phyloP scores from a whole-genome alignment of 176 grass and related monocot species.

The Hordeum marinum region DNA sequence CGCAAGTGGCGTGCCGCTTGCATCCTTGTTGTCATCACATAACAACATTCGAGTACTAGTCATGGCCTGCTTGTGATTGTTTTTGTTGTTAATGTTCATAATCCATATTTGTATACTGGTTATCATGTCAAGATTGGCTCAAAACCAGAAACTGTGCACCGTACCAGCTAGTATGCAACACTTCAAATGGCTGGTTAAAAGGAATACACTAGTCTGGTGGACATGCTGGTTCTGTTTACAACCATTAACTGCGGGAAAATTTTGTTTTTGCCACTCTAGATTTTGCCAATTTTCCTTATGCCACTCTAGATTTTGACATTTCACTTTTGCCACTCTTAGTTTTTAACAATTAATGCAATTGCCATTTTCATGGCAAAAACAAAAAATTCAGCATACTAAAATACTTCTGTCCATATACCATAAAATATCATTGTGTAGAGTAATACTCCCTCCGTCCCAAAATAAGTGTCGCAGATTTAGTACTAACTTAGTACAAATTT shows the following conservation, averaged over 20 bases:
- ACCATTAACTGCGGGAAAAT: not conserved
- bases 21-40: not conserved
- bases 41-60: not conserved
- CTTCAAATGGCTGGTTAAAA: not conserved
- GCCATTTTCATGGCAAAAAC: too few species aligned
- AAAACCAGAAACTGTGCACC: constrained; percentile 1
- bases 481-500: too few species aligned
- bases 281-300: too few species aligned
- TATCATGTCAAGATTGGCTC: not conserved
- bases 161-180: not conserved
- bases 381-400: not conserved
- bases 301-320: too few species aligned
- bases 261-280: too few species aligned
- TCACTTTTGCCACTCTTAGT: too few species aligned
- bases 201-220: not conserved
- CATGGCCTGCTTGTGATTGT: not conserved
- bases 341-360: too few species aligned
- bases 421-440: not conserved
- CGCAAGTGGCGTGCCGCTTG: too few species aligned
- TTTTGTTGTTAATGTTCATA: constrained; percentile 13
- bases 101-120: not conserved
- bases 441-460: too few species aligned
- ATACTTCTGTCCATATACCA: not conserved
- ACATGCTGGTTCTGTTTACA: not conserved
- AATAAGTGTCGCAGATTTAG: too few species aligned